Percentiles rank a stretch among this genome's conserved stretches.
phyloP scores from a whole-genome alignment of 306 rosid genomes.

The Medicago arabica region DNA sequence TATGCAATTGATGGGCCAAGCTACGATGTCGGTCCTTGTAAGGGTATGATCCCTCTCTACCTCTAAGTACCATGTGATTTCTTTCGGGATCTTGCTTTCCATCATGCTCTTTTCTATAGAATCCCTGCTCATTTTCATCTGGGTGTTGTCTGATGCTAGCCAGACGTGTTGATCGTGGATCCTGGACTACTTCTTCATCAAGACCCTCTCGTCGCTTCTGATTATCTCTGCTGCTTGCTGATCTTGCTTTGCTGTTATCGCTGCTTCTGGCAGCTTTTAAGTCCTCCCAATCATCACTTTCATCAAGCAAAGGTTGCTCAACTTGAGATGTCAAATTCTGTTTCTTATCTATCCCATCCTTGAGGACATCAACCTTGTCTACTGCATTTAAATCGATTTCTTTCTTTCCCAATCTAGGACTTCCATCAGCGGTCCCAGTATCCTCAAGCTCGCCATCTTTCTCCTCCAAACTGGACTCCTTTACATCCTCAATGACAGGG shows the following conservation, averaged over 20 bases:
- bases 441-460: conserved; percentile 69
- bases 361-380: conserved; percentile 44
- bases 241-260: conserved; percentile 95
- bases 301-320: conserved; percentile 66
- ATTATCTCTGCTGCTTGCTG: conserved; percentile 88
- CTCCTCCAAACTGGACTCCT: conserved; percentile 65
- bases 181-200: conserved; percentile 94
- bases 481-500: conserved; percentile 57
- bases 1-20: conserved; percentile 63
- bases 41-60: conserved; percentile 70
- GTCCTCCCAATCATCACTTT: conserved; percentile 76
- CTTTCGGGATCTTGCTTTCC: conserved; percentile 77
- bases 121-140: conserved; percentile 71
- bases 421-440: conserved; percentile 61
- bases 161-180: conserved; percentile 60
- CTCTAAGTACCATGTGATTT: conserved; percentile 61
- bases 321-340: conserved; percentile 56
- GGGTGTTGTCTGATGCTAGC: conserved; percentile 57
- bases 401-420: conserved; percentile 64
- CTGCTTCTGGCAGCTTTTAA: conserved; percentile 93
- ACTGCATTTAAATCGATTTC: conserved; percentile 45
- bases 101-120: conserved; percentile 62
- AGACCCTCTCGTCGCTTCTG: conserved; percentile 73
- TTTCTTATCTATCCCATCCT: conserved; percentile 56
- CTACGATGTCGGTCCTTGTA: conserved; percentile 76